These are phyloP conservation scores for Spencermartinsiella europaea DNA, from an alignment of 805 yeast genomes.

Conservation along the genomic window DNA sequence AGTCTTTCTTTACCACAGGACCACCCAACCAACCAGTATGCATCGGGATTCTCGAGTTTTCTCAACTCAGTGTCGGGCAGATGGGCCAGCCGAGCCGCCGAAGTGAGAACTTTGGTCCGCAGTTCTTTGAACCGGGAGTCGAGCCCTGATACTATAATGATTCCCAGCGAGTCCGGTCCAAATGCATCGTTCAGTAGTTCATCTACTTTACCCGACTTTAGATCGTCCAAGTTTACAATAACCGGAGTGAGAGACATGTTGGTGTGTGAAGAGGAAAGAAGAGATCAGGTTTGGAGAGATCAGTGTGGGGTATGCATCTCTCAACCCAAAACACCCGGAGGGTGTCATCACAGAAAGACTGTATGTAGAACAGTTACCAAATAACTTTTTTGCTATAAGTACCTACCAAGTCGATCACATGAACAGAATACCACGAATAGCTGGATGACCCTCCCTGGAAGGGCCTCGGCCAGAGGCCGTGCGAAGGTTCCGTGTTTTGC, in stretches of 20 bases:
- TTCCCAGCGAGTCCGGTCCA: slow-evolving; percentile 53
- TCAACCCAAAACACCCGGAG: no score
- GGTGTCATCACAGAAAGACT: no score
- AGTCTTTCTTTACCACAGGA: slow-evolving; percentile 52
- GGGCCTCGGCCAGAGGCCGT: no score
- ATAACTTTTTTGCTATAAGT: no score
- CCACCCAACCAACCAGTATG: slow-evolving; percentile 56
- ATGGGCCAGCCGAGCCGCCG: slow-evolving; percentile 40
- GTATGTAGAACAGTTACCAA: no score
- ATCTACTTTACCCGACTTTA: slow-evolving; percentile 31
- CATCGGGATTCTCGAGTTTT: slow-evolving; percentile 43
- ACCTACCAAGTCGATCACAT: no score
- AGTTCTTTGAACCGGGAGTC: slow-evolving; percentile 37
- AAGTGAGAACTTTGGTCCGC: slow-evolving; percentile 39
- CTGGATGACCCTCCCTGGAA: no score
- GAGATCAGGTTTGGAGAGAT: neutral
- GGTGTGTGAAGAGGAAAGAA: neutral
- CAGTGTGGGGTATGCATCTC: neutral
- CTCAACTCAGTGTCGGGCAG: slow-evolving; percentile 34
- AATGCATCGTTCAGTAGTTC: slow-evolving; percentile 40
- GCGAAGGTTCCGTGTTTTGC: no score
- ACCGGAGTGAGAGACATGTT: slow-evolving; percentile 13
- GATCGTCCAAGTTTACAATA: slow-evolving; percentile 16
- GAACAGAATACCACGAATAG: no score
- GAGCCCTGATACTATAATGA: slow-evolving; percentile 42